Evolutionary conservation across 805 yeast genomes (phyloP).

Genomic region (Barnettozyma wickerhamii): DNA sequence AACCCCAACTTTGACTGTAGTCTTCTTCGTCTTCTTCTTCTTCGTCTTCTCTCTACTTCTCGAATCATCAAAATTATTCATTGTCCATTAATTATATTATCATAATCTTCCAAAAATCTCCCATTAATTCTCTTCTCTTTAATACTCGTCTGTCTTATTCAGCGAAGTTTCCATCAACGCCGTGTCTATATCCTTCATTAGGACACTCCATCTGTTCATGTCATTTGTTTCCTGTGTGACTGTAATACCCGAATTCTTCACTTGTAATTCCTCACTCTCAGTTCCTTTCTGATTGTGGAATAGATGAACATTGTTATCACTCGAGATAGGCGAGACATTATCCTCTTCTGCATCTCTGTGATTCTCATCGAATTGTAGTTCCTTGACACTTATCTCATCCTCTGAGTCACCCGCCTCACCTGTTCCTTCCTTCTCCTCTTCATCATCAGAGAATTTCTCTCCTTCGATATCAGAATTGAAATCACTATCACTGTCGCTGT

Average conservation of each 20-base stretch:
- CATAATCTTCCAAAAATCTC: background rate
- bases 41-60: too few relatives aligned
- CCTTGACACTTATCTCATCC: background rate
- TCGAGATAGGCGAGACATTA: background rate
- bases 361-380: background rate
- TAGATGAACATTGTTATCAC: background rate
- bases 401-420: background rate
- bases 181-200: slow-evolving; percentile 22
- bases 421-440: background rate
- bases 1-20: too few relatives aligned
- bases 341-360: background rate
- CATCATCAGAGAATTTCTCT: slow-evolving; percentile 8
- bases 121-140: background rate
- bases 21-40: too few relatives aligned
- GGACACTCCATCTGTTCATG: slow-evolving; percentile 17
- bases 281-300: too few relatives aligned
- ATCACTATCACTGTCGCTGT: slow-evolving; percentile 17
- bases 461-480: slow-evolving; percentile 16
- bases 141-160: too few relatives aligned
- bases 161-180: slow-evolving; percentile 17
- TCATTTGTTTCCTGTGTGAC: background rate
- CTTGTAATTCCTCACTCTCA: too few relatives aligned
- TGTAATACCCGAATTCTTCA: background rate
- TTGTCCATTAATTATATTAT: too few relatives aligned
- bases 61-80: too few relatives aligned